Evolutionary conservation across 768 basidiomycete species (phyloP).

Genomic region (Phanerochaete sordida): DNA sequence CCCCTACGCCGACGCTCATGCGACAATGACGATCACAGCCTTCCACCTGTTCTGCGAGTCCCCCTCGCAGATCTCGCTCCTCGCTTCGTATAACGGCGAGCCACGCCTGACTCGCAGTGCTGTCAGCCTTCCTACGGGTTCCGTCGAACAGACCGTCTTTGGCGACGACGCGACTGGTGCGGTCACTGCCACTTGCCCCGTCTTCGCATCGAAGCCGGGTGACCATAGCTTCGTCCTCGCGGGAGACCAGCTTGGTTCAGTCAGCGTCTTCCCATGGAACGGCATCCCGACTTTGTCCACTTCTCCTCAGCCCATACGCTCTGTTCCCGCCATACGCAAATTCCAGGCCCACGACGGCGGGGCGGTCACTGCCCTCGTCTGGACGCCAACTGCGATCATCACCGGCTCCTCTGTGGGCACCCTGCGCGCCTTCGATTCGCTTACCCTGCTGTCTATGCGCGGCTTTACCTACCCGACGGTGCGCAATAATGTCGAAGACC

Average conservation of each 20-base stretch:
- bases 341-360: slow-evolving; percentile 67
- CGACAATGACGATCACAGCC: background rate
- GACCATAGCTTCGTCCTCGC: slow-evolving; percentile 52
- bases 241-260: slow-evolving; percentile 63
- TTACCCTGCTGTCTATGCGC: slow-evolving; percentile 57
- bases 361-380: slow-evolving; percentile 58
- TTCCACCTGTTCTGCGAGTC: slow-evolving; percentile 7
- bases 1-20: background rate
- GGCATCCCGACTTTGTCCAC: background rate
- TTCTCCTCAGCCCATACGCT: slow-evolving; percentile 6
- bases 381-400: slow-evolving; percentile 56
- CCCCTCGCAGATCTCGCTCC: slow-evolving; percentile 28
- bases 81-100: slow-evolving; percentile 50
- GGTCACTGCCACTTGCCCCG: slow-evolving; percentile 48
- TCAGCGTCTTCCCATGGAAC: slow-evolving; percentile 59
- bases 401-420: slow-evolving; percentile 65
- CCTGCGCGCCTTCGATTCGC: slow-evolving; percentile 59
- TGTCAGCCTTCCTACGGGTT: slow-evolving; percentile 29
- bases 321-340: slow-evolving; percentile 36
- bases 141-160: slow-evolving; percentile 38
- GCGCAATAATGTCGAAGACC: slow-evolving; percentile 33
- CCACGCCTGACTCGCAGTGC: slow-evolving; percentile 49
- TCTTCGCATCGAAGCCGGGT: slow-evolving; percentile 35
- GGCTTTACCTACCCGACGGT: slow-evolving; percentile 41
- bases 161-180: slow-evolving; percentile 50